Evolutionary conservation across 2,329 filamentous ascomycete genomes (phyloP).

Genomic region (Colletotrichum spaethianum): DNA sequence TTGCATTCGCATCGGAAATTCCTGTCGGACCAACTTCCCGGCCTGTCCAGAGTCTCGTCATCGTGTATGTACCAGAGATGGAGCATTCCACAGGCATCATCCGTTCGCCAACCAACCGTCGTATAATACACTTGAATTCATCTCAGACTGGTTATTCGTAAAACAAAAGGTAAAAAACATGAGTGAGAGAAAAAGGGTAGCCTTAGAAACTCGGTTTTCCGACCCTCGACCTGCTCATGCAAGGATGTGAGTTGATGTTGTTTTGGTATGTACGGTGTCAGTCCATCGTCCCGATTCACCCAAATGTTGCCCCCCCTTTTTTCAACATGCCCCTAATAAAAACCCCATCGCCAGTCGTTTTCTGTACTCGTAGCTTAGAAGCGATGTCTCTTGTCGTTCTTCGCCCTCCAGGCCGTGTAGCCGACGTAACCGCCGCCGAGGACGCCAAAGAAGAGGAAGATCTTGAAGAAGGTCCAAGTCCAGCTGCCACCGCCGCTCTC

Average conservation of each 20-base stretch:
- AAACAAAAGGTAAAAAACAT: conserved; percentile 22
- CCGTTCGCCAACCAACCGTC: conserved; percentile 10
- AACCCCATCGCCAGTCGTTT: neutral
- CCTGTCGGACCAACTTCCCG: neutral
- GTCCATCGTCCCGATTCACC: conserved; percentile 17
- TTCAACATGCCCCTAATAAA: conserved; percentile 4
- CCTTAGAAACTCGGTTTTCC: conserved; percentile 13
- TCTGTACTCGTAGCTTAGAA: conserved; percentile 57
- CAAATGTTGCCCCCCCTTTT: conserved; percentile 9
- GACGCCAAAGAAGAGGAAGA: conserved; percentile 80
- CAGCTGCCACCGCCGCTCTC: conserved; percentile 65
- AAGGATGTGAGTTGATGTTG: conserved; percentile 18
- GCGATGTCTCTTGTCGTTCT: conserved; percentile 70
- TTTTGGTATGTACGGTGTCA: conserved; percentile 37
- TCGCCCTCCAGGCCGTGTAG: conserved; percentile 85
- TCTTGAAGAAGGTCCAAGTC: conserved; percentile 82
- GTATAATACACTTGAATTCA: conserved; percentile 39
- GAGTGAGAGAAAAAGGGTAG: conserved; percentile 4
- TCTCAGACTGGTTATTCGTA: conserved; percentile 35
- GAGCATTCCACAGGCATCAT: neutral
- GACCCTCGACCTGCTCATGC: conserved; percentile 27
- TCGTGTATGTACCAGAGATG: too few species aligned
- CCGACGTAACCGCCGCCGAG: conserved; percentile 85
- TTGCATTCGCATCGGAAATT: neutral
- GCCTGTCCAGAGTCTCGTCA: neutral